These are phyloP conservation scores for Magnaporthiopsis incrustans DNA, from an alignment of 2,329 filamentous ascomycete genomes.

Conservation along the genomic window DNA sequence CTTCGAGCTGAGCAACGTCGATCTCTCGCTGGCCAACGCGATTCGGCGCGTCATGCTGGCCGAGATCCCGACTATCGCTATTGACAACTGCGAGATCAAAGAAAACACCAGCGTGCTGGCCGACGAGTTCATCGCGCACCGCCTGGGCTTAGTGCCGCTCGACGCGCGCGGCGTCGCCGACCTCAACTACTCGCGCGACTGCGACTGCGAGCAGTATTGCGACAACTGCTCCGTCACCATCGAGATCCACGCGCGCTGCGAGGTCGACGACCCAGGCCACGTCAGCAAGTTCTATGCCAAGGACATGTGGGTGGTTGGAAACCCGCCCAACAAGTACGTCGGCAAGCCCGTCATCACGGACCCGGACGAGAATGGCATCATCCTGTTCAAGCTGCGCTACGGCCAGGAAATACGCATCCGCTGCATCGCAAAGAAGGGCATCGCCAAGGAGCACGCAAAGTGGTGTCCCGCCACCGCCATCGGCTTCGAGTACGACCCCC, in stretches of 20 bases:
- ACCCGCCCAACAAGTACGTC: constrained; percentile 63
- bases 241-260: constrained; percentile 77
- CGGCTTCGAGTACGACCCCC: constrained; percentile 95
- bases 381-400: constrained; percentile 85
- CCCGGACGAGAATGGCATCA: constrained; percentile 67
- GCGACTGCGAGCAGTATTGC: constrained; percentile 93
- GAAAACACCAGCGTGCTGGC: constrained; percentile 92
- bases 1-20: constrained; percentile 84
- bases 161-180: constrained; percentile 75
- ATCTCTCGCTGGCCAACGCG: constrained; percentile 87
- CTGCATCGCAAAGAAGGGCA: constrained; percentile 96
- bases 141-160: constrained; percentile 82
- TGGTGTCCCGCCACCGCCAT: constrained; percentile 91
- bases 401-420: constrained; percentile 85
- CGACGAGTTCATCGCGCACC: constrained; percentile 92
- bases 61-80: constrained; percentile 89
- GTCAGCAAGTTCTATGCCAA: constrained; percentile 92
- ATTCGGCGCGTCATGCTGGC: constrained; percentile 84
- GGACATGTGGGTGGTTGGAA: constrained; percentile 67
- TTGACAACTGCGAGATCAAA: constrained; percentile 90
- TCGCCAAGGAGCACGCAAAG: constrained; percentile 97
- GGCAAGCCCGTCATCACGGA: constrained; percentile 81
- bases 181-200: constrained; percentile 84
- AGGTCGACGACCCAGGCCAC: constrained; percentile 51
- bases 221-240: constrained; percentile 84